Percentiles rank a stretch among this genome's conserved stretches.
phyloP scores from a whole-genome alignment of 2,329 filamentous ascomycete species.

The Cladosporium sp. region DNA sequence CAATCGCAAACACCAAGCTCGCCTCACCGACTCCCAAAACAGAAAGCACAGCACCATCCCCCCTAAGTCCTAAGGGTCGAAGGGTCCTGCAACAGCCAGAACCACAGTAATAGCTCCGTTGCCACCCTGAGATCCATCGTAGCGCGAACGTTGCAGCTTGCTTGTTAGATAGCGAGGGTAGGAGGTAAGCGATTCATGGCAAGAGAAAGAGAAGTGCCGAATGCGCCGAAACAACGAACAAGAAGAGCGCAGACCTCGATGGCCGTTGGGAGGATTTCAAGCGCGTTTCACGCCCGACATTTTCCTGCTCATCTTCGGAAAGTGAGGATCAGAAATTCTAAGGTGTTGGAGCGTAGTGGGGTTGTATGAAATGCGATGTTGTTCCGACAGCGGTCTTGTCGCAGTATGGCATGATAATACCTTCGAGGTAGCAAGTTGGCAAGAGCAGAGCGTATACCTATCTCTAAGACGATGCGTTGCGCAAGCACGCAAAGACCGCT shows the following conservation, averaged over 20 bases:
- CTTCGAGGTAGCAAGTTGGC: background rate
- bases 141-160: background rate
- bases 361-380: background rate
- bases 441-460: background rate
- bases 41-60: background rate
- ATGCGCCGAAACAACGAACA: background rate
- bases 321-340: background rate
- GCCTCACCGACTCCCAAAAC: background rate
- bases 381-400: background rate
- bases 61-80: background rate
- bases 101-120: background rate
- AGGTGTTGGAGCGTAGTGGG: background rate
- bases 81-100: background rate
- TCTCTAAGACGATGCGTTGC: background rate
- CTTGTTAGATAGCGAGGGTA: too few relatives aligned
- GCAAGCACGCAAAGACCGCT: background rate
- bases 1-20: too few relatives aligned
- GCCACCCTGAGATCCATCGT: background rate
- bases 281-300: background rate
- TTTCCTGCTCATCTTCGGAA: background rate
- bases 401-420: background rate
- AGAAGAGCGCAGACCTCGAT: background rate
- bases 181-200: background rate
- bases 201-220: background rate
- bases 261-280: background rate